These are phyloP conservation scores for Mycena amicta DNA, from an alignment of 768 basidiomycete genomes.

Conservation along the genomic window DNA sequence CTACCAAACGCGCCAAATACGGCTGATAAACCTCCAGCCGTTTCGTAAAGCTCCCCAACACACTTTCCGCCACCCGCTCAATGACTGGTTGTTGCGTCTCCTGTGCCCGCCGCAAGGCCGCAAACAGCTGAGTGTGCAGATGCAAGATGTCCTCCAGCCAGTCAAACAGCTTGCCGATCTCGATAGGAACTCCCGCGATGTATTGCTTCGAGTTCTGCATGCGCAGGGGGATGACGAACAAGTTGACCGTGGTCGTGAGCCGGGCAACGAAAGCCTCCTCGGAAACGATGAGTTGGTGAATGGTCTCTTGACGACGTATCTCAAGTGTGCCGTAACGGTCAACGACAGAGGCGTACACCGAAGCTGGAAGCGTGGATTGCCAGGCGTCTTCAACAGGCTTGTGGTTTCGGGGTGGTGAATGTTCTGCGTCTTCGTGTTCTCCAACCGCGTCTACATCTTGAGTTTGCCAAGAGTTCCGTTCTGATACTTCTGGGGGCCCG, in stretches of 20 bases:
- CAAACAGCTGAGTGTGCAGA: constrained; percentile 67
- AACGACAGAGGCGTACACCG: constrained; percentile 38
- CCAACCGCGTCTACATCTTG: constrained; percentile 12
- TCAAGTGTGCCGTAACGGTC: constrained; percentile 51
- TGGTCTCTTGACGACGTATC: constrained; percentile 63
- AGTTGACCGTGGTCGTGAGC: constrained; percentile 63
- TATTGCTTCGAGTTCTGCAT: constrained; percentile 69
- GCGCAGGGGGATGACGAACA: constrained; percentile 80
- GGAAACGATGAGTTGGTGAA: constrained; percentile 67
- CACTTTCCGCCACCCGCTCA: constrained; percentile 55
- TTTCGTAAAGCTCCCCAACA: constrained; percentile 59
- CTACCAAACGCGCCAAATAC: constrained; percentile 75
- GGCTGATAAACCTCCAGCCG: constrained; percentile 84
- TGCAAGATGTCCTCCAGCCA: constrained; percentile 88
- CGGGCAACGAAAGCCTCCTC: constrained; percentile 72
- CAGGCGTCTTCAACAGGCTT: constrained; percentile 26
- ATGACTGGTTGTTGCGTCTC: constrained; percentile 47
- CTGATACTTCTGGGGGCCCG: too few species aligned
- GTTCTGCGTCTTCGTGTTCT: constrained; percentile 2
- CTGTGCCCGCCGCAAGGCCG: constrained; percentile 46
- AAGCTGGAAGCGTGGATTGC: constrained; percentile 34
- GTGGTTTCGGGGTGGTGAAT: background rate
- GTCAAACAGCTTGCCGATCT: constrained; percentile 76
- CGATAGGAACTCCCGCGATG: constrained; percentile 78
- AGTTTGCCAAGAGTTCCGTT: background rate